A percentile compares a stretch with the other conserved stretches of the same genome.
Conservation (phyloP, 441 rosid species). For the Geranium incanum region DNA sequence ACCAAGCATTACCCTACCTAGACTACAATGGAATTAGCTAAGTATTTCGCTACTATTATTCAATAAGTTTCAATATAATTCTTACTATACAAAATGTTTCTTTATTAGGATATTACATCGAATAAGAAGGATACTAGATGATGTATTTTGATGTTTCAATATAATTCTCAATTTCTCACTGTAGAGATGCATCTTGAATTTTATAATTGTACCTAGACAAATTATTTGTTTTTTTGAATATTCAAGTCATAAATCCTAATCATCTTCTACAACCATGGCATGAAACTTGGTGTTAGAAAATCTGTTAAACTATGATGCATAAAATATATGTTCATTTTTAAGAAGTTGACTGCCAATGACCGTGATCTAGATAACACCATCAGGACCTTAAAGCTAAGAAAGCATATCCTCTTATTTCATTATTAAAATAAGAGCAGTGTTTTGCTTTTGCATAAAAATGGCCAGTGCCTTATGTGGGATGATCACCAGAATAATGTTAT, state of each 20-base stretch:
- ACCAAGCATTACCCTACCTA: background rate
- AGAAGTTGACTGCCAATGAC: background rate
- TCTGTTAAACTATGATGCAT: background rate
- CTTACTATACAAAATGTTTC: background rate
- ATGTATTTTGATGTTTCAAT: background rate
- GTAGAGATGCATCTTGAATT: background rate
- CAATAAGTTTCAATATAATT: slow-evolving; percentile 4
- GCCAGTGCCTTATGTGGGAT: background rate
- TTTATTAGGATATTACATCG: background rate
- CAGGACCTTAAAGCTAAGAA: slow-evolving; percentile 14
- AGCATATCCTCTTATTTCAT: slow-evolving; percentile 9
- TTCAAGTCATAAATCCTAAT: background rate
- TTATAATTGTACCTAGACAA: background rate
- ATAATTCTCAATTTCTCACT: too few species aligned
- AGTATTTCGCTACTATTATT: background rate
- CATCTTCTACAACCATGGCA: background rate
- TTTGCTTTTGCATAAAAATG: slow-evolving; percentile 6
- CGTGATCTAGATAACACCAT: slow-evolving; percentile 7
- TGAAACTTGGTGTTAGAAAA: background rate
- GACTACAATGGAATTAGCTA: background rate
- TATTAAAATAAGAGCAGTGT: background rate
- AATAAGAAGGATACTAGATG: background rate
- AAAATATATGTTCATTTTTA: background rate
- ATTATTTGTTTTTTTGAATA: background rate
- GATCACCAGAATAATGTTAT: background rate